These are phyloP conservation scores for Coniochaeta sp. DNA, from an alignment of 2,329 filamentous ascomycete species.

Conservation along the genomic window DNA sequence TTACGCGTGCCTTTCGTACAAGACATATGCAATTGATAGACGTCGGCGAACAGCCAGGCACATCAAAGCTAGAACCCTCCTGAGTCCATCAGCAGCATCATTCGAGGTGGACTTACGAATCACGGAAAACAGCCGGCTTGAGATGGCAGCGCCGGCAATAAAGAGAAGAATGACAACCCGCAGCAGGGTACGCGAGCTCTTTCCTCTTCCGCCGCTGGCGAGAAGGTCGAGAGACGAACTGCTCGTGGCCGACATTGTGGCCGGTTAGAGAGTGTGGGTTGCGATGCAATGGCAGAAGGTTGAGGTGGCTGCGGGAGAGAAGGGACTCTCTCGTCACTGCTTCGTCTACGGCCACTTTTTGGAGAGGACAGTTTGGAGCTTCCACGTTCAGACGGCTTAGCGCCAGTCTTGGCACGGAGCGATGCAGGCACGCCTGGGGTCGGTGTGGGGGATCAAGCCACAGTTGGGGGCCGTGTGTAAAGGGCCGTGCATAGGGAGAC, in stretches of 20 bases:
- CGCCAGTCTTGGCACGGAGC: conserved; percentile 3
- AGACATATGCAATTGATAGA: background rate
- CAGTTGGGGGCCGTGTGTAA: no score
- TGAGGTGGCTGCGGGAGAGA: background rate
- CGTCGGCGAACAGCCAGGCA: background rate
- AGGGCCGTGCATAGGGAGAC: no score
- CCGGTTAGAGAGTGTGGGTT: conserved; percentile 11
- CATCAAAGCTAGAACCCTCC: background rate
- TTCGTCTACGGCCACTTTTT: conserved; percentile 5
- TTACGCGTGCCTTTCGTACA: conserved; percentile 3
- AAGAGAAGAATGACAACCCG: conserved; percentile 83
- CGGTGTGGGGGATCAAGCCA: conserved; percentile 1
- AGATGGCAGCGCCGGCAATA: conserved; percentile 85
- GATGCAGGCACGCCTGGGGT: conserved; percentile 1
- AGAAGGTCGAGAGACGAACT: conserved; percentile 42
- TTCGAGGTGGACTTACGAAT: conserved; percentile 62
- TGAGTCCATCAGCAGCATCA: background rate
- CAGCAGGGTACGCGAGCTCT: conserved; percentile 77
- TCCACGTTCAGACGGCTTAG: conserved; percentile 3
- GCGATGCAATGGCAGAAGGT: conserved; percentile 1
- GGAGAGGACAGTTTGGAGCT: conserved; percentile 17
- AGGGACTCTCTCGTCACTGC: conserved; percentile 2
- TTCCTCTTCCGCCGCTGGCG: conserved; percentile 70
- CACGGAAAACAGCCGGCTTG: conserved; percentile 94
- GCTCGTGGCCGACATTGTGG: conserved; percentile 34